Evolutionary conservation across 202 grass and related monocot species (phyloP), one percentile per base, ranked within the genome.

Genomic region (Panicum virgatum): DNA sequence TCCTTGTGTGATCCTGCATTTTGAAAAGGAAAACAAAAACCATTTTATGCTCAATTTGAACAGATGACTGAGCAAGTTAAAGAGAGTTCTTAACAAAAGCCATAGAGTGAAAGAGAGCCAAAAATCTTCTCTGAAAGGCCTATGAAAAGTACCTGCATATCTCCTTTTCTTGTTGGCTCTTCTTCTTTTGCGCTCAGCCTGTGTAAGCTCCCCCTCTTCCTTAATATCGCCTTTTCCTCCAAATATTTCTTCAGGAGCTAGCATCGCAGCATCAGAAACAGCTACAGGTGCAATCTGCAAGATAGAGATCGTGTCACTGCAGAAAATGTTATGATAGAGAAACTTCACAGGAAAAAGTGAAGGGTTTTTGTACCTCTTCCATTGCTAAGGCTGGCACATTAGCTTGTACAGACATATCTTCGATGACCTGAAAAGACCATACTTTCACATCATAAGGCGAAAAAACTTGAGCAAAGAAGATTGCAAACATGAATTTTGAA

Each of bases 231-330:
- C 91, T 92, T 94, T 96, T 36, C 96, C 92, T 86, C 96, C 82
- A 90, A 96, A 98, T 61, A 99, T 85, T 79, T 99, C 96, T 85
- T 98, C 89, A 18, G 96, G 96, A 58, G 90, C 96, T 86, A 98
- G 92, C 96, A 98, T 91, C 19, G 92, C 85, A 19, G 89, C 92
- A 91, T 98, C 96, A 16, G 89, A 98, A 78, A 96, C 89, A 13
- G 96, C 90, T 79, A 92, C 57, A 78, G 92, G 92, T 78, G 96
- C 96, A 88, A 98, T 81, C 92, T 98, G 78, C 73, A 85, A 78
- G 9, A 60, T 9, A 89, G 11, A 62, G 20, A 91, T 77, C 9
- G 57, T 26, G 56, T 23, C 13, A 15, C 43, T 65, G 26, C 3
- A 51, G 25, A 3, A 85, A 84, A 47, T 73, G 66, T 61, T 78